A percentile compares a stretch with the other conserved stretches of the same genome.
phyloP scores from a whole-genome alignment of 345 rosid genomes.

The Microcos paniculata region DNA sequence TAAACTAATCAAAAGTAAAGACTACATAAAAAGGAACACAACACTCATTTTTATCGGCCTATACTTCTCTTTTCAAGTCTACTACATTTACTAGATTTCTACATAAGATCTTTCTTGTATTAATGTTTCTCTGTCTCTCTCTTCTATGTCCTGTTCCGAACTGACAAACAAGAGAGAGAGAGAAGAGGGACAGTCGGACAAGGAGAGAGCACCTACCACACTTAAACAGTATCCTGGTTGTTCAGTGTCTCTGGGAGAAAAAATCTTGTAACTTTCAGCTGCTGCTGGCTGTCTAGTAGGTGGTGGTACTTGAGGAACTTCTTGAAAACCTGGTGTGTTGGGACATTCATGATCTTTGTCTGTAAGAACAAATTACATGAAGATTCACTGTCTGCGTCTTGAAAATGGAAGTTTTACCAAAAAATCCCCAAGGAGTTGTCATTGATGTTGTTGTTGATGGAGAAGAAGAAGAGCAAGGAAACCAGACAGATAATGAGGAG shows the following conservation, averaged over 20 bases:
- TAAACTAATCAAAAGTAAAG: not conserved
- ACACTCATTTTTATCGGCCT: too few species aligned
- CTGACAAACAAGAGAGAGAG: constrained; percentile 22
- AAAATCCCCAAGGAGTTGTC: constrained; percentile 34
- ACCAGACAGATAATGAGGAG: constrained; percentile 27
- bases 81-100: not conserved
- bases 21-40: not conserved
- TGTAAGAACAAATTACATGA: constrained; percentile 42
- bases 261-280: not conserved
- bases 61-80: not conserved
- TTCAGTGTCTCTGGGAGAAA: constrained; percentile 2
- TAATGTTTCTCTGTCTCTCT: constrained; percentile 19
- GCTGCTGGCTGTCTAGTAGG: not conserved
- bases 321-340: not conserved
- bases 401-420: constrained; percentile 45
- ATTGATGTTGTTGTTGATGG: constrained; percentile 19
- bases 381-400: constrained; percentile 39
- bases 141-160: constrained; percentile 15
- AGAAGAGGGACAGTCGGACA: constrained; percentile 9
- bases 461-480: constrained; percentile 11
- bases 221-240: constrained; percentile 3
- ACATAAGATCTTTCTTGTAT: constrained; percentile 6
- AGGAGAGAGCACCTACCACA: constrained; percentile 10
- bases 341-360: constrained; percentile 39
- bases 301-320: not conserved